Conservation (phyloP, 1,284 basidiomycete genomes). For the Ustilago bromivora region DNA sequence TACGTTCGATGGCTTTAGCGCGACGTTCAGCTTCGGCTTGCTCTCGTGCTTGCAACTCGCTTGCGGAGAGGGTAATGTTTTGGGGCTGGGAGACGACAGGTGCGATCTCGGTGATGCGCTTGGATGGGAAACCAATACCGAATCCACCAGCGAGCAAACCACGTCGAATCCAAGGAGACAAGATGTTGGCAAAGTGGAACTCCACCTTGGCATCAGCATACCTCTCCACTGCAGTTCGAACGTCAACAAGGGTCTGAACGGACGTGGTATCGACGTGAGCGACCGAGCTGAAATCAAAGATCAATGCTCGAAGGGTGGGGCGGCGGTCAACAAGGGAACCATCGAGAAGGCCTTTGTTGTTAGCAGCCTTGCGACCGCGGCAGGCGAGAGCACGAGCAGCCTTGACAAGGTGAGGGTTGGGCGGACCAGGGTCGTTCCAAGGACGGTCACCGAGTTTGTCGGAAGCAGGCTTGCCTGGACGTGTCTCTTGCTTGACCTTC, state of each 20-base stretch:
- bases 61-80: slow-evolving; percentile 27
- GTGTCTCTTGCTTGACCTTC: slow-evolving; percentile 81
- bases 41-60: slow-evolving; percentile 40
- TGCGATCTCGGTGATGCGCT: slow-evolving; percentile 58
- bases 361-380: slow-evolving; percentile 30
- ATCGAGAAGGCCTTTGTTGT: slow-evolving; percentile 51
- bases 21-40: slow-evolving; percentile 33
- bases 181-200: slow-evolving; percentile 88
- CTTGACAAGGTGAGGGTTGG: slow-evolving; percentile 57
- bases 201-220: slow-evolving; percentile 84
- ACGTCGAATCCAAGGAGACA: slow-evolving; percentile 89
- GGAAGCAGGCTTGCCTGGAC: slow-evolving; percentile 74
- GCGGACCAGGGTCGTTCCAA: slow-evolving; percentile 87
- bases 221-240: slow-evolving; percentile 84
- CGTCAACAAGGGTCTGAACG: slow-evolving; percentile 89
- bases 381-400: slow-evolving; percentile 47
- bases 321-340: slow-evolving; percentile 72
- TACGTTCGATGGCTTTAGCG: slow-evolving; percentile 43
- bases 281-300: slow-evolving; percentile 89
- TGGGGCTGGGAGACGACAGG: slow-evolving; percentile 77
- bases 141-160: slow-evolving; percentile 54
- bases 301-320: slow-evolving; percentile 81
- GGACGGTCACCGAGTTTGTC: slow-evolving; percentile 76
- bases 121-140: slow-evolving; percentile 44
- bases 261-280: slow-evolving; percentile 79